A percentile compares a stretch with the other conserved stretches of the same genome.
These are phyloP conservation scores for Cystobasidium onofrii DNA, from an alignment of 768 basidiomycete species.

Conservation along the genomic window DNA sequence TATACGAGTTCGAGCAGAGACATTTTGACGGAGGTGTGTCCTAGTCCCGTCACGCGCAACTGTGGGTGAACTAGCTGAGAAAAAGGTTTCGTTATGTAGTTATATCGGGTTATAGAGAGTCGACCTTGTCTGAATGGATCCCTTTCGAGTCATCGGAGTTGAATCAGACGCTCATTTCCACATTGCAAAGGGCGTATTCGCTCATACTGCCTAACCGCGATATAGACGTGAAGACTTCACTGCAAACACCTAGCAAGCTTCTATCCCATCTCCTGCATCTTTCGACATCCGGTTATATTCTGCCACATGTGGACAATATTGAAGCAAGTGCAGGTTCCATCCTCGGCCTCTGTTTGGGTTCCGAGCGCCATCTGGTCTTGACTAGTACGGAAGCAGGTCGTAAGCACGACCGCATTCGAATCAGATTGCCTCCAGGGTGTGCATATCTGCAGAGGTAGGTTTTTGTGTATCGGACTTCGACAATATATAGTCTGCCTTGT, in stretches of 20 bases:
- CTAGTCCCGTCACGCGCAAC: neutral
- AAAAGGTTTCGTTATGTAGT: constrained; percentile 3
- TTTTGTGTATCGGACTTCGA: neutral
- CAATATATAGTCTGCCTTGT: neutral
- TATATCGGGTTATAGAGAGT: constrained; percentile 37
- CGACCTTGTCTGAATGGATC: constrained; percentile 30
- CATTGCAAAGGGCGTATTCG: constrained; percentile 31
- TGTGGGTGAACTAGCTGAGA: neutral
- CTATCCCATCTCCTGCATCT: constrained; percentile 48
- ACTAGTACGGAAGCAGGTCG: constrained; percentile 33
- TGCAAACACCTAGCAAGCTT: constrained; percentile 25
- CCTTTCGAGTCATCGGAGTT: neutral
- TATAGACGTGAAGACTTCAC: neutral
- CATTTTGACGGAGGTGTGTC: constrained; percentile 38
- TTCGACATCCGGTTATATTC: constrained; percentile 46
- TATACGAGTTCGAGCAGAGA: constrained; percentile 34
- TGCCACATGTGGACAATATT: constrained; percentile 48
- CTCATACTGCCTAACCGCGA: neutral
- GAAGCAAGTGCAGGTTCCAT: constrained; percentile 47
- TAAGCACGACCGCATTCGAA: constrained; percentile 42
- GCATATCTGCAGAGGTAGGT: constrained; percentile 47
- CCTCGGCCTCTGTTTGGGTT: constrained; percentile 47
- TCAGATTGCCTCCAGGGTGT: constrained; percentile 44
- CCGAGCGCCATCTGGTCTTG: constrained; percentile 44
- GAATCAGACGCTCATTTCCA: neutral